Evolutionary conservation across 768 basidiomycete genomes (phyloP), one percentile per base, ranked within the genome.

Genomic region (Ephemerocybe angulata): DNA sequence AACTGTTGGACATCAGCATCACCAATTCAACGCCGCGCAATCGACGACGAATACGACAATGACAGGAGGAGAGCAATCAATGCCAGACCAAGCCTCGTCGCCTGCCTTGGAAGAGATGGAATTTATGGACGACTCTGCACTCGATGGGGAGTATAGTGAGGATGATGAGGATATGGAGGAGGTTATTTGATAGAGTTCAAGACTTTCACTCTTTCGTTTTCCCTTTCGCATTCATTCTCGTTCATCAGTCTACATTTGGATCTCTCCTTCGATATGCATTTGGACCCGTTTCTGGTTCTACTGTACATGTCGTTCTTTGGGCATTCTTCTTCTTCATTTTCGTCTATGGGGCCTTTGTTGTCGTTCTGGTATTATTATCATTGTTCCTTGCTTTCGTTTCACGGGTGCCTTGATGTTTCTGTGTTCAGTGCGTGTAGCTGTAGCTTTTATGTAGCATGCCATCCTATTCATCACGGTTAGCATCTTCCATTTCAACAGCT

Each of bases 81-180:
- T 24, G 25, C 27, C 52, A n/a, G 43, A 27, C 12, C 47, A 38
- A 25, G 22, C 49, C 22, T 4, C 52, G 19, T 25, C 43, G 19
- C 22, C 33, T 35, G 44, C 56, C 13, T 35, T 49, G 41, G 54
- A 17, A 28, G 15, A 11, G 11, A n/a, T 49, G 15, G 47, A 49
- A 31, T 13, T 21, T 19, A 49, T 49, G 27, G 47, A 49, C n/a
- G n/a, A n/a, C 10, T 10, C 27, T 19, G 27, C 24, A 4, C 47
- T 58, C 22, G 64, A 62, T n/a, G 68, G 62, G 21, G 72, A 70
- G 27, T 70, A 71, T 7, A 64, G 64, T 50, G 63, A 60, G 30
- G 67, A 72, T 41, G 74, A 74, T 43, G 75, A 72, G 51, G 76
- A 78, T 60, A 78, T 78, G 76, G 75, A 76, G 55, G 76, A 72